Evolutionary conservation across 2,329 filamentous ascomycete species (phyloP), one percentile per base, ranked within the genome.

Genomic region (Fusarium setosum): DNA sequence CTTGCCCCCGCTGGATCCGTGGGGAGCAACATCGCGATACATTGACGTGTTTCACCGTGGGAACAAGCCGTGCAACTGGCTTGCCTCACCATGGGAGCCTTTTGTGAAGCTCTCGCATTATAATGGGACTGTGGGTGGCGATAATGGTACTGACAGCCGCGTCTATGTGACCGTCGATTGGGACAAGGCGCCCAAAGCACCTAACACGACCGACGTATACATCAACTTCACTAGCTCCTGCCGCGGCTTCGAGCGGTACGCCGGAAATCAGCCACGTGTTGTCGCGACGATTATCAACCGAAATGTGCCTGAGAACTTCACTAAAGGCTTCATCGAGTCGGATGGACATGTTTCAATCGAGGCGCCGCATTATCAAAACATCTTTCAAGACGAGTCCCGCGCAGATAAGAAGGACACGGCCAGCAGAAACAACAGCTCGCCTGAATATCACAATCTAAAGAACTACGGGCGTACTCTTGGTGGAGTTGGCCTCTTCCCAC

Each of bases 291-390:
- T 90, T 23, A 80, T 82, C 60, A 80, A 84, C 42, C 81, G 82
- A 6, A 71, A 74, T 2, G 71, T 86, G 2, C 84, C 88, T 0
- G 71, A 77, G 2, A 80, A 78, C 53, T 91, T 90, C 74, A 80
- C 76, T 8, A 58, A 76, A 26, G 89, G 89, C 4, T 91, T 89
- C 62, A 81, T 90, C 42, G 89, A 92, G 74, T 84, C 84, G 0
- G 87, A 90, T 67, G 78, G 80, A n/a, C 79, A 83, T 52, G 77
- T 88, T 20, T 77, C 86, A 12, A 87, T 89, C 44, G 83, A 87
- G 59, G 86, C 81, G 0, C 79, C 81, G 2, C 82, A 88, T 63
- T 84, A 82, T 74, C 77, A 85, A 73, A 72, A 79, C 68, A 73
- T 83, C 61, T 21, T 47, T 24, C 56, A 79, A 53, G 63, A 69